Conservation (phyloP, 306 rosid species). For the Vigna mungo region DNA sequence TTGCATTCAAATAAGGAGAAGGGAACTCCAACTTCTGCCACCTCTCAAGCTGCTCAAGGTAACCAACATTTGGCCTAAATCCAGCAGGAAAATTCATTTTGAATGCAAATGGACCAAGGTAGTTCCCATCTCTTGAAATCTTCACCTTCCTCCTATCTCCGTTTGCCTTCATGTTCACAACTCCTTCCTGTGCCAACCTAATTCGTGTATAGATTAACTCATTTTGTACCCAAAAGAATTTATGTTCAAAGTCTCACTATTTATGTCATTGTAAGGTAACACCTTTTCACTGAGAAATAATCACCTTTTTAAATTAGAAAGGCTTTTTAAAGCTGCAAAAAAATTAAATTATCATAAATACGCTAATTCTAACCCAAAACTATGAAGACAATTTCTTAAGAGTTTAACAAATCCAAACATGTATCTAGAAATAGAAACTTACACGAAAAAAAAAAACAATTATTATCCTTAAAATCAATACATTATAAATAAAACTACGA, state of each 20-base stretch:
- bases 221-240: neutral
- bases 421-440: neutral
- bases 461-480: neutral
- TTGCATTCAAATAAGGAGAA: conserved; percentile 83
- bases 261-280: neutral
- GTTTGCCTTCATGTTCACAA: conserved; percentile 37
- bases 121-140: conserved; percentile 78
- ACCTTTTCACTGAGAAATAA: neutral
- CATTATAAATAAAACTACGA: neutral
- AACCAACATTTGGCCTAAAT: conserved; percentile 75
- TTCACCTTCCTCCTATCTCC: conserved; percentile 54
- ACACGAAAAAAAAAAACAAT: neutral
- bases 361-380: neutral
- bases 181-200: conserved; percentile 52
- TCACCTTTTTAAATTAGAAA: neutral
- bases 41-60: conserved; percentile 67
- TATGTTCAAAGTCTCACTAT: neutral
- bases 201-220: neutral
- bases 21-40: conserved; percentile 93
- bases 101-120: conserved; percentile 67
- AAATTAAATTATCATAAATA: neutral
- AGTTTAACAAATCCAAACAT: neutral
- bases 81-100: conserved; percentile 70
- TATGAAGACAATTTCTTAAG: neutral
- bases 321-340: neutral